Percentiles rank a stretch among this genome's conserved stretches.
These are phyloP conservation scores for Senna siamea DNA, from an alignment of 306 rosid species.

Conservation along the genomic window DNA sequence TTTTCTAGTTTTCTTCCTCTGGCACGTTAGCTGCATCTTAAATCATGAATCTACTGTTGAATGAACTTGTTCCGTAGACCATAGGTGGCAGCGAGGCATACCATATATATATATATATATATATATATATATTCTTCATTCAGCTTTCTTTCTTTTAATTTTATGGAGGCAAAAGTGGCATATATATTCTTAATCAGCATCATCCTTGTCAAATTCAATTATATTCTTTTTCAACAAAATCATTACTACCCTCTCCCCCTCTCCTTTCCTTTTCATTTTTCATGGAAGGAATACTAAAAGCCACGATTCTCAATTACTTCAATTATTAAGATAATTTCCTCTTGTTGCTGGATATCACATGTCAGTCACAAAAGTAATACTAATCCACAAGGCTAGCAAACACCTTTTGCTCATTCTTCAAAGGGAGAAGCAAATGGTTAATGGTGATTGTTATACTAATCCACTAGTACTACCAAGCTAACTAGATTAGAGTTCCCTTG, in stretches of 20 bases:
- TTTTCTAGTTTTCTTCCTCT: constrained; percentile 31
- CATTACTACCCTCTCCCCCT: constrained; percentile 33
- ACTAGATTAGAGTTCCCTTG: not conserved
- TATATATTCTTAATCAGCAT: constrained; percentile 52
- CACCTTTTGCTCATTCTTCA: not conserved
- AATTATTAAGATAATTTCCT: not conserved
- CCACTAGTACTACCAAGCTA: no score
- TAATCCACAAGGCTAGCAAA: not conserved
- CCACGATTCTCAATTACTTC: constrained; percentile 32
- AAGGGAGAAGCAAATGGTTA: not conserved
- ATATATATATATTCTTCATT: constrained; percentile 36
- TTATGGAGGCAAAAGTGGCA: constrained; percentile 42
- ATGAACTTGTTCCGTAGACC: constrained; percentile 38
- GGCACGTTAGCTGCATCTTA: constrained; percentile 15
- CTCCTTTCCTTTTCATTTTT: constrained; percentile 15
- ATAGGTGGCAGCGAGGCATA: constrained; percentile 23
- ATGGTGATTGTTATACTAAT: no score
- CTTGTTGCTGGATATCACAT: constrained; percentile 28
- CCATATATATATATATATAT: no score
- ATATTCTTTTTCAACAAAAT: constrained; percentile 36
- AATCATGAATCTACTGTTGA: constrained; percentile 34
- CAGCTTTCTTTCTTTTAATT: constrained; percentile 26
- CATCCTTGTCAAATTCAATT: constrained; percentile 42
- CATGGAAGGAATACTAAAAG: constrained; percentile 38
- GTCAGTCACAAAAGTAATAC: constrained; percentile 37